phyloP scores from a whole-genome alignment of 331 rosid species.

The Rosa hybrid region DNA sequence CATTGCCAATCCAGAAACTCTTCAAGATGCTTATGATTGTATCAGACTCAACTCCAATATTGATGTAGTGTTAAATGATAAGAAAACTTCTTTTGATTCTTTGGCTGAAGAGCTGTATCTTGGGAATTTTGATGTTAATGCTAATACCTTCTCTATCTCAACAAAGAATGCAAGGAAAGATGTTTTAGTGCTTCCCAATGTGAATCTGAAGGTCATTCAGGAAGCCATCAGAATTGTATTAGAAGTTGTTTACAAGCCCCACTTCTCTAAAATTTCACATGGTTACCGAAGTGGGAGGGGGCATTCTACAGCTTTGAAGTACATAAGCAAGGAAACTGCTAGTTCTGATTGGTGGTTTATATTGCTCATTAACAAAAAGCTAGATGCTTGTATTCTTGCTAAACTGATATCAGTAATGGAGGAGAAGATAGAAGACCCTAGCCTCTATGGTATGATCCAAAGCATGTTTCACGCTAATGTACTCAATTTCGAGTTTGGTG shows the following conservation, averaged over 20 bases:
- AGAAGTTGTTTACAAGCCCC: slow-evolving; percentile 79
- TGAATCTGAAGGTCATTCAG: slow-evolving; percentile 68
- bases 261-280: slow-evolving; percentile 80
- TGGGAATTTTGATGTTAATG: slow-evolving; percentile 55
- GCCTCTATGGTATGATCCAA: slow-evolving; percentile 44
- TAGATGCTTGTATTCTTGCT: slow-evolving; percentile 54
- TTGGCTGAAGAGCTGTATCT: slow-evolving; percentile 49
- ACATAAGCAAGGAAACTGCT: slow-evolving; percentile 55
- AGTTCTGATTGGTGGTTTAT: slow-evolving; percentile 89
- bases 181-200: slow-evolving; percentile 71
- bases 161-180: slow-evolving; percentile 56
- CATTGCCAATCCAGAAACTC: slow-evolving; percentile 61
- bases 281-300: slow-evolving; percentile 90
- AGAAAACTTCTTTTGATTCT: slow-evolving; percentile 35
- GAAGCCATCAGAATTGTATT: slow-evolving; percentile 79
- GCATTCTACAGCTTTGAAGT: slow-evolving; percentile 58
- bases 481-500: slow-evolving; percentile 85
- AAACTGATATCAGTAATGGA: slow-evolving; percentile 61
- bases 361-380: slow-evolving; percentile 50
- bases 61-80: slow-evolving; percentile 22
- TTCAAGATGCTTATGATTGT: slow-evolving; percentile 59
- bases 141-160: slow-evolving; percentile 55
- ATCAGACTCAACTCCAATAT: slow-evolving; percentile 64
- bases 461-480: slow-evolving; percentile 69
- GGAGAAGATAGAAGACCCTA: slow-evolving; percentile 74